These are phyloP conservation scores for Aureobasidium leucospermi DNA, from an alignment of 2,329 filamentous ascomycete species.

Conservation along the genomic window DNA sequence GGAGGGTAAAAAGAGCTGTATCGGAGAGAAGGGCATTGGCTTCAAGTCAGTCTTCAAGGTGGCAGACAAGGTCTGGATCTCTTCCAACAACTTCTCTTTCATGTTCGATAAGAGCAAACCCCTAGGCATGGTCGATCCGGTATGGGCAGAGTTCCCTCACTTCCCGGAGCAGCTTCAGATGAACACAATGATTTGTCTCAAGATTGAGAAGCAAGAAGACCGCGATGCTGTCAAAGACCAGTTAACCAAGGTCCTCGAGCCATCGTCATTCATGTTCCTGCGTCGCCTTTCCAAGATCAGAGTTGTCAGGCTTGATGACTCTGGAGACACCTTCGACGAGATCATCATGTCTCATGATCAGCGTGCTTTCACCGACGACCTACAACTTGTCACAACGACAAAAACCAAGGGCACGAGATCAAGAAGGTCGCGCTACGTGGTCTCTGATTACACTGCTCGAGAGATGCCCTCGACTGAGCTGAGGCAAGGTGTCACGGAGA, in stretches of 20 bases:
- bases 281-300: conserved; percentile 23
- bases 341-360: not conserved
- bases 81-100: conserved; percentile 40
- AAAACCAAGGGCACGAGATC: not conserved
- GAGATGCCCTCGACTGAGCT: conserved; percentile 18
- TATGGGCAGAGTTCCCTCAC: conserved; percentile 22
- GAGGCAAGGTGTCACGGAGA: conserved; percentile 15
- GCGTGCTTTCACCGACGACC: not conserved
- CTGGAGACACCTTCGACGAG: not conserved
- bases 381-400: not conserved
- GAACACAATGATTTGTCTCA: conserved; percentile 18
- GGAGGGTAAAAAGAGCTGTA: conserved; percentile 32
- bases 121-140: conserved; percentile 32
- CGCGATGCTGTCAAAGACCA: not conserved
- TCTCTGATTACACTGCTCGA: conserved; percentile 6
- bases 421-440: not conserved
- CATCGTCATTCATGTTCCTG: conserved; percentile 27
- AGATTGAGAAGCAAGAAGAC: conserved; percentile 18
- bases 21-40: conserved; percentile 47
- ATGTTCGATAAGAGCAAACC: conserved; percentile 29
- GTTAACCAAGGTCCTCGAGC: conserved; percentile 20
- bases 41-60: conserved; percentile 48
- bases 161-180: conserved; percentile 19
- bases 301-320: conserved; percentile 13
- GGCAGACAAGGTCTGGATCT: conserved; percentile 38